Evolutionary conservation across 306 rosid species (phyloP).

Genomic region (Glycine soja): DNA sequence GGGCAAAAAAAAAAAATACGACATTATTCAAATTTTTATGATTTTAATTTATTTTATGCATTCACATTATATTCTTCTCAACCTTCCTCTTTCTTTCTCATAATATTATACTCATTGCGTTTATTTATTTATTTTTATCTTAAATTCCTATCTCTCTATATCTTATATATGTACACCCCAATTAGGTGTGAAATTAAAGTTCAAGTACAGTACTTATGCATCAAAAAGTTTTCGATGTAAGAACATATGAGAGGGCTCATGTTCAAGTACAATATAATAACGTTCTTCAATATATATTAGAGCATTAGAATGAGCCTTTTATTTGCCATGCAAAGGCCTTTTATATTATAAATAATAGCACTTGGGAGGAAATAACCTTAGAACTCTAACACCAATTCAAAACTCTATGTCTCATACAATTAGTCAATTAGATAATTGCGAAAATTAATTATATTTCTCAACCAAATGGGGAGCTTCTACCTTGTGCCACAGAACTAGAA

Average conservation of each 20-base stretch:
- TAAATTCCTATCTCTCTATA: neutral
- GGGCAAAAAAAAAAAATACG: neutral
- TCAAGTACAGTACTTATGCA: neutral
- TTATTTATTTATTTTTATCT: neutral
- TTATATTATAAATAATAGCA: constrained; percentile 52
- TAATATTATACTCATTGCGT: neutral
- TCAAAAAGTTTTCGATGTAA: neutral
- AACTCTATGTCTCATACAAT: constrained; percentile 47
- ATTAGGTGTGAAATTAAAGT: neutral
- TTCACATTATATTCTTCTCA: neutral
- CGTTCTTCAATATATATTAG: neutral
- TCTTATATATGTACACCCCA: neutral
- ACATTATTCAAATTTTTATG: neutral
- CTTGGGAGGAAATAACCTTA: constrained; percentile 41
- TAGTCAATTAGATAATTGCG: constrained; percentile 48
- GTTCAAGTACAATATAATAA: neutral
- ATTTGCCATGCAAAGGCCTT: constrained; percentile 69
- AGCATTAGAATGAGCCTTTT: constrained; percentile 46
- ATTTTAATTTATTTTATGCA: too few relatives aligned
- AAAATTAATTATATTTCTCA: constrained; percentile 25
- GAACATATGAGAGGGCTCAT: neutral
- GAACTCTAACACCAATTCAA: constrained; percentile 52
- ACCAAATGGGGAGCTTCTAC: constrained; percentile 73
- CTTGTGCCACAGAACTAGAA: constrained; percentile 59
- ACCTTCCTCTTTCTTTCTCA: neutral